Evolutionary conservation across 1,284 basidiomycete genomes (phyloP).

Genomic region (Peniophora sp.): DNA sequence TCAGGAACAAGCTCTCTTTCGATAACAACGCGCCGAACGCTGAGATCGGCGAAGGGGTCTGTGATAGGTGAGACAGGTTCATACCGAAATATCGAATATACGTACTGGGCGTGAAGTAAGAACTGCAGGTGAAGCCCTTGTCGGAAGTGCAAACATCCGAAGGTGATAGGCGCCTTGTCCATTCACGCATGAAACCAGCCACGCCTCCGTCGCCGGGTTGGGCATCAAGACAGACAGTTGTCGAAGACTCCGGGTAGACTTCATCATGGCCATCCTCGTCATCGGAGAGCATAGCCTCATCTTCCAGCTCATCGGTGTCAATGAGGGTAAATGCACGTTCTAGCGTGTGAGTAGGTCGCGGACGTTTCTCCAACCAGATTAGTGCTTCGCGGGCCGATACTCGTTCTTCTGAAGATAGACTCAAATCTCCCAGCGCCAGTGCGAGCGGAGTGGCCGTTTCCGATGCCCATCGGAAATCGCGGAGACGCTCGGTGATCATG

Average conservation of each 20-base stretch:
- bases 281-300: slow-evolving; percentile 16
- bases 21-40: slow-evolving; percentile 32
- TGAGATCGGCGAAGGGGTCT: slow-evolving; percentile 24
- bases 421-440: slow-evolving; percentile 18
- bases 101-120: slow-evolving; percentile 23
- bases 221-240: no score
- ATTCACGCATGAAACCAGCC: slow-evolving; percentile 23
- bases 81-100: slow-evolving; percentile 8
- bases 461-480: slow-evolving; percentile 19
- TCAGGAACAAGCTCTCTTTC: slow-evolving; percentile 35
- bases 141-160: slow-evolving; percentile 4
- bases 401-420: slow-evolving; percentile 18
- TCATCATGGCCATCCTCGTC: slow-evolving; percentile 18
- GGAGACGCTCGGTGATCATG: slow-evolving; percentile 21
- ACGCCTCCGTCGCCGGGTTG: slow-evolving; percentile 17
- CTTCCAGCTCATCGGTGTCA: slow-evolving; percentile 22
- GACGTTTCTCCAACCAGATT: slow-evolving; percentile 20
- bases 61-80: slow-evolving; percentile 15
- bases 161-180: slow-evolving; percentile 10
- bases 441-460: slow-evolving; percentile 20
- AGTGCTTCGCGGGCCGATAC: slow-evolving; percentile 19
- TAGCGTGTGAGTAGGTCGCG: slow-evolving; percentile 10
- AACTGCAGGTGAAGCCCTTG: slow-evolving; percentile 19
- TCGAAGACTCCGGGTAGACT: slow-evolving; percentile 3
- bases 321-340: slow-evolving; percentile 16